Base-by-base conservation (phyloP, 768 basidiomycete species). In the Auriscalpium orientale region DNA sequence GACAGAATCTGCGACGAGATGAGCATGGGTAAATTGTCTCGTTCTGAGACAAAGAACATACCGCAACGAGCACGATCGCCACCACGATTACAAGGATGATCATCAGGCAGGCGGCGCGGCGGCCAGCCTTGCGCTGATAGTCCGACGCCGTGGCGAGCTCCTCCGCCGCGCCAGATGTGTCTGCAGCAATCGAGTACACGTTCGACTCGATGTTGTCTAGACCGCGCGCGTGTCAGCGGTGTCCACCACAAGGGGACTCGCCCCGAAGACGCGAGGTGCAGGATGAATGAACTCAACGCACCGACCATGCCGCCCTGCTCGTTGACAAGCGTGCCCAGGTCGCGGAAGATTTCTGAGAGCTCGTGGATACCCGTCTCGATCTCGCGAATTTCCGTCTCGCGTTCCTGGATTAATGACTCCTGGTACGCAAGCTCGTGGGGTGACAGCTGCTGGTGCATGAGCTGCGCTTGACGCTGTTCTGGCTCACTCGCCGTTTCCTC, bases 281-380 rank as follows among this genome's bases (percentile, higher is more conserved):
- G 47, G 21, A 18, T 48, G 21, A 28, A 47, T 46, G 45, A 38
- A 35, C 10, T 40, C n/a, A 49, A 73, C 86, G 51, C 61, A 95
- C 95, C 95, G 52, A 99, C 74, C 89, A 98, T 91, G 51, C 83
- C 82, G 12, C 95, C 95, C 69, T 99, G 97, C 67, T 98, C 91
- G 57, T 85, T 83, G 1, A 99, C 95, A 47, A 99, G 77, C 15
- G 93, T 95, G 46, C 95, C 95, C 47, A 99, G 74, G 71, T 98
- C 95, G 50, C 90, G 83, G 78, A 99, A 98, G 66, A 99, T 98
- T 71, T 98, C 92, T 28, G 90, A 82, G 47, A 99, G 72, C 70
- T 99, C 95, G 65, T 95, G 92, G 54, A 99, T 98, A 8, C 97
- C 95, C 8, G 83, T 85, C 71, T 99, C 97, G 51, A 99, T 99